Evolutionary conservation across 2,329 filamentous ascomycete species (phyloP).

Genomic region (Stagonosporopsis tanaceti): DNA sequence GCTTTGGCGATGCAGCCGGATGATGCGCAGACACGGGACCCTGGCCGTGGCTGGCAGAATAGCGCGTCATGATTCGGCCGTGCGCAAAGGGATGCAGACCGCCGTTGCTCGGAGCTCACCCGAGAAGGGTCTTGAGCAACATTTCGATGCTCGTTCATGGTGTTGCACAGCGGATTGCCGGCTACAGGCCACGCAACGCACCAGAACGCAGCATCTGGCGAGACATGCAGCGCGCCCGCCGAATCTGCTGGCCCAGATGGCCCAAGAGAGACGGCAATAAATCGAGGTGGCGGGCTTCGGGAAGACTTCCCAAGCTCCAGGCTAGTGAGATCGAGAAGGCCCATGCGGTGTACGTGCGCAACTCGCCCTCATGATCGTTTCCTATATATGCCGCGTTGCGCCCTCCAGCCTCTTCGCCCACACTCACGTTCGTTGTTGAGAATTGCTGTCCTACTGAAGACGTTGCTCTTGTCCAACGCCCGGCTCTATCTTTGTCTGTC

Average conservation of each 20-base stretch:
- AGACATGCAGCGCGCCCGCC: slow-evolving; percentile 20
- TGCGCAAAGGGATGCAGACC: background rate
- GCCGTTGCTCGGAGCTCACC: slow-evolving; percentile 18
- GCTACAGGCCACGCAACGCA: slow-evolving; percentile 16
- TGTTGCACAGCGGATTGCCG: slow-evolving; percentile 8
- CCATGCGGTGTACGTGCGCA: slow-evolving; percentile 21
- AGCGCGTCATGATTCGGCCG: slow-evolving; percentile 6
- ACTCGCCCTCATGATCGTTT: slow-evolving; percentile 31
- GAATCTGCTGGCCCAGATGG: slow-evolving; percentile 14
- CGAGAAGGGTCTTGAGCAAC: slow-evolving; percentile 13
- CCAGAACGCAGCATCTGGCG: slow-evolving; percentile 22
- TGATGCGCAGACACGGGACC: slow-evolving; percentile 24
- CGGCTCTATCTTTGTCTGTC: slow-evolving; percentile 28
- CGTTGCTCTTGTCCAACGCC: slow-evolving; percentile 8
- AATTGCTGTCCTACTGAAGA: slow-evolving; percentile 22
- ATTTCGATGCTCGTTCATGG: slow-evolving; percentile 10
- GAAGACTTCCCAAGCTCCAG: slow-evolving; percentile 17
- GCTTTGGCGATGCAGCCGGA: slow-evolving; percentile 17
- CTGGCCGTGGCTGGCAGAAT: slow-evolving; percentile 18
- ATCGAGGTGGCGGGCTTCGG: slow-evolving; percentile 9
- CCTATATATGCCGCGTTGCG: slow-evolving; percentile 39
- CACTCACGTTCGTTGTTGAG: slow-evolving; percentile 43
- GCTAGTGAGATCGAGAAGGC: slow-evolving; percentile 22
- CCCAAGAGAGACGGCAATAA: slow-evolving; percentile 14
- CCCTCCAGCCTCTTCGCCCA: slow-evolving; percentile 25